Base-by-base conservation (phyloP, 345 rosid species). In the rapeseed (Brassica napus) region DNA sequence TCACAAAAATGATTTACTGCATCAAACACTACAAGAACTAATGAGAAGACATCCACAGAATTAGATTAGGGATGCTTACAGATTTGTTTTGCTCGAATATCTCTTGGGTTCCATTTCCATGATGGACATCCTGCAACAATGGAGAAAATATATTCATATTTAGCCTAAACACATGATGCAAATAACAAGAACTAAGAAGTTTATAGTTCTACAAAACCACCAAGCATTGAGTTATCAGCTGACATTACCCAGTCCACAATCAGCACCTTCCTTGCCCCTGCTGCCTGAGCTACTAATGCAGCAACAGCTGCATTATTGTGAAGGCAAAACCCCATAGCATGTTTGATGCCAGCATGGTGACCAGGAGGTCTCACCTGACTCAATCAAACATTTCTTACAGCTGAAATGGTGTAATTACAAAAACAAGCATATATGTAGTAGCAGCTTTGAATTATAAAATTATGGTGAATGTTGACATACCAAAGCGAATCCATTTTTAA, bases 261-360 rank as follows among this genome's bases (percentile, higher is more conserved):
- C 42, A 95, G 88, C 82, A 95, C 97, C 75, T 88, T 95, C 91
- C 84, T 88, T 3, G 97, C 98, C 71, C 98, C 99, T 9, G 97
- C 97, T 86, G 79, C 88, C 83, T 89, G 97, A 71, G 97, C 97
- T 67, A 93, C 94, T 79, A 93, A 83, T 39, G 94, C 97, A 84
- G 99, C 97, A 82, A 93, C 86, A 4, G 99, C 99, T 77, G 99
- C 98, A 88, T 95, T 95, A 75, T 95, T 93, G 87, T 95, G 99
- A 69, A 95, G 98, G 86, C 99, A 95, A 84, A 95, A 95, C 68
- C 99, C 98, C 97, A 93, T 93, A 47, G 98, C 88, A 71, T 93
- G 94, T 73, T 77, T 87, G 72, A 93, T 81, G 73, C 98, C 97
- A 78, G 98, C 99, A 90, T 95, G 99, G 84, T 95, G 99, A 49